Conservation (phyloP, 495 filamentous ascomycete genomes). For the Penicillium fimorum region DNA sequence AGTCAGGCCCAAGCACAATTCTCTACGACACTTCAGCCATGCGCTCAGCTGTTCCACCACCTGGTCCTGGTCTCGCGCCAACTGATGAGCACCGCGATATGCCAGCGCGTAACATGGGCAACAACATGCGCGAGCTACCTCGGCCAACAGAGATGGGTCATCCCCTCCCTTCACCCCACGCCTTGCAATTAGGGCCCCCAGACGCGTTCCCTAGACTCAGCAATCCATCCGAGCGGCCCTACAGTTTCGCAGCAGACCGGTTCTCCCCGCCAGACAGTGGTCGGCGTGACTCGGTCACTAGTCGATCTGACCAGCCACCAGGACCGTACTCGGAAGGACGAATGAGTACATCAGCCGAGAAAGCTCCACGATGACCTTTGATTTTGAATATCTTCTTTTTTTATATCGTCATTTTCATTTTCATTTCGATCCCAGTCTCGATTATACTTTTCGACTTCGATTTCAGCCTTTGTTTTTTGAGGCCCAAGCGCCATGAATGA, state of each 20-base stretch:
- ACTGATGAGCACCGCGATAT: conserved; percentile 24
- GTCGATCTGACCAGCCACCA: conserved; percentile 17
- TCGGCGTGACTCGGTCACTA: conserved; percentile 26
- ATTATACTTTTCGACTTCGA: not conserved
- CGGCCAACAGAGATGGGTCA: conserved; percentile 33
- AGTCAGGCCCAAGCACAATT: not conserved
- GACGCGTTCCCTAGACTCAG: conserved; percentile 30
- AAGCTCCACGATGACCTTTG: conserved; percentile 16
- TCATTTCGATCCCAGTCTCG: not conserved
- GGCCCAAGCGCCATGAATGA: conserved; percentile 22
- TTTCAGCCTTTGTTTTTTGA: conserved; percentile 7
- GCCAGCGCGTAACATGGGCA: conserved; percentile 24
- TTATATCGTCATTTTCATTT: not conserved
- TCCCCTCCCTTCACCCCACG: conserved; percentile 35
- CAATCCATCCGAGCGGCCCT: conserved; percentile 19
- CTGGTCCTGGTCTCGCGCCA: conserved; percentile 5
- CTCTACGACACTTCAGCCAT: conserved; percentile 15
- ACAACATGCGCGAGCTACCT: conserved; percentile 35
- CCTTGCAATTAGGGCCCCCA: conserved; percentile 34
- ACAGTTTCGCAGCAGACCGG: conserved; percentile 26
- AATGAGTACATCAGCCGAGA: conserved; percentile 22
- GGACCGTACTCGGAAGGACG: conserved; percentile 15
- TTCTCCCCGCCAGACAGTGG: conserved; percentile 31
- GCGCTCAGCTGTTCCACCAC: conserved; percentile 9
- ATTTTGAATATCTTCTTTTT: not conserved